A percentile compares a stretch with the other conserved stretches of the same genome.
Evolutionary conservation across 805 yeast genomes (phyloP).

Genomic region (Alloascoidea africana): DNA sequence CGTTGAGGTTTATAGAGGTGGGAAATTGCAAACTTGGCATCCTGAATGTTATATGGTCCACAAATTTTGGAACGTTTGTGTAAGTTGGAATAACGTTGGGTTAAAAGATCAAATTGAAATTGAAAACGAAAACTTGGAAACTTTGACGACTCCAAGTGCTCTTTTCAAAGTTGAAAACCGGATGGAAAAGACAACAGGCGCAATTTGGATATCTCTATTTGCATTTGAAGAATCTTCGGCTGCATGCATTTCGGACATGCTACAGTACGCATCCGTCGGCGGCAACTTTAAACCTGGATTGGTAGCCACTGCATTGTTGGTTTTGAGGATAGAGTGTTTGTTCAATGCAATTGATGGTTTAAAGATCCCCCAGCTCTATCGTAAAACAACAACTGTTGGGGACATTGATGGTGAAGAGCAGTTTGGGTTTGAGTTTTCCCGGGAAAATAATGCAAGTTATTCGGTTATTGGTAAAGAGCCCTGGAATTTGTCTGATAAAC

Average conservation of each 20-base stretch:
- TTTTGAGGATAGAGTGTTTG: slow-evolving; percentile 58
- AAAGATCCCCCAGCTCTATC: neutral
- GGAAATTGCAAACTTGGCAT: slow-evolving; percentile 93
- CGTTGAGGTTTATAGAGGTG: slow-evolving; percentile 85
- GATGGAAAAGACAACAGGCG: slow-evolving; percentile 43
- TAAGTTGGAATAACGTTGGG: slow-evolving; percentile 15
- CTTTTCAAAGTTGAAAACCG: slow-evolving; percentile 30
- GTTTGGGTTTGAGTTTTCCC: too few relatives aligned
- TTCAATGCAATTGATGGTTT: slow-evolving; percentile 55
- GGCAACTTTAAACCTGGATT: slow-evolving; percentile 59
- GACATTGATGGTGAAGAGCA: too few relatives aligned
- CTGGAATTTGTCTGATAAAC: slow-evolving; percentile 72
- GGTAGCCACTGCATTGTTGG: slow-evolving; percentile 52
- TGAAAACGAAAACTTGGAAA: neutral
- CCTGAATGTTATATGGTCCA: slow-evolving; percentile 98
- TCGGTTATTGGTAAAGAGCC: slow-evolving; percentile 41
- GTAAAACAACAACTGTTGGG: too few relatives aligned
- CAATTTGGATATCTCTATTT: slow-evolving; percentile 78
- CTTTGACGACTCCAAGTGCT: too few relatives aligned
- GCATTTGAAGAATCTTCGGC: slow-evolving; percentile 88
- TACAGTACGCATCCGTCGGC: slow-evolving; percentile 65
- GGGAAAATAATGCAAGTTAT: too few relatives aligned
- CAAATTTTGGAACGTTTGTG: slow-evolving; percentile 87
- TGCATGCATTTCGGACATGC: slow-evolving; percentile 79
- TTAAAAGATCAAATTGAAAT: neutral